Evolutionary conservation across 768 basidiomycete genomes (phyloP).

Genomic region (Rhodocollybia butyracea): DNA sequence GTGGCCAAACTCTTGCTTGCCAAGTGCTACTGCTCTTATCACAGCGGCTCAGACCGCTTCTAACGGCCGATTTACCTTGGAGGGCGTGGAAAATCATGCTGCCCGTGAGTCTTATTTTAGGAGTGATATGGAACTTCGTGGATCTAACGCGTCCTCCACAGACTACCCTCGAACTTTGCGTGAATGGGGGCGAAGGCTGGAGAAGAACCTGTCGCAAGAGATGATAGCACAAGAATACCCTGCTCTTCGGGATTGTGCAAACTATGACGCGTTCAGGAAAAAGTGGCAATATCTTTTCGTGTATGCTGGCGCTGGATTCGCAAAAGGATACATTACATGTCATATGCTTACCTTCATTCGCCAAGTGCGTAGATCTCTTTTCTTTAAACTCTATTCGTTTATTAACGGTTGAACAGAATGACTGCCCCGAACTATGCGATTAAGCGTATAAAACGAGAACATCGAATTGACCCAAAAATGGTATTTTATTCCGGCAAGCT

Average conservation of each 20-base stretch:
- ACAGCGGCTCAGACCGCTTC: conserved; percentile 68
- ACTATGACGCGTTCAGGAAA: conserved; percentile 70
- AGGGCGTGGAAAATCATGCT: conserved; percentile 82
- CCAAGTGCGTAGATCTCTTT: conserved; percentile 38
- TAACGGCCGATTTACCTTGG: conserved; percentile 75
- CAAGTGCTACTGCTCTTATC: conserved; percentile 80
- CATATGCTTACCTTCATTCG: conserved; percentile 79
- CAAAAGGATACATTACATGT: conserved; percentile 77
- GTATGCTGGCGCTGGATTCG: conserved; percentile 78
- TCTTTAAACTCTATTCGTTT: background rate
- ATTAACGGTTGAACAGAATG: conserved; percentile 34
- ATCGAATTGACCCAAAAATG: background rate
- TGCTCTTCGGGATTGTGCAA: conserved; percentile 46
- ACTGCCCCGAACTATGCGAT: conserved; percentile 47
- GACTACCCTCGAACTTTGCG: conserved; percentile 92
- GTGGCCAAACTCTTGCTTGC: conserved; percentile 88
- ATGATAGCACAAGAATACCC: conserved; percentile 59
- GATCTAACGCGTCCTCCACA: conserved; percentile 11
- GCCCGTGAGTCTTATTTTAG: conserved; percentile 49
- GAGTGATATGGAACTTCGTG: background rate
- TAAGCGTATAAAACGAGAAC: conserved; percentile 23
- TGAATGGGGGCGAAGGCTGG: conserved; percentile 83
- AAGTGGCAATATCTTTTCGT: conserved; percentile 86
- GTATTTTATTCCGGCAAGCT: too few species aligned
- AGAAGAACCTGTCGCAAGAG: conserved; percentile 59